phyloP scores from a whole-genome alignment of 1,284 basidiomycete genomes.

The Tranzscheliella williamsii region DNA sequence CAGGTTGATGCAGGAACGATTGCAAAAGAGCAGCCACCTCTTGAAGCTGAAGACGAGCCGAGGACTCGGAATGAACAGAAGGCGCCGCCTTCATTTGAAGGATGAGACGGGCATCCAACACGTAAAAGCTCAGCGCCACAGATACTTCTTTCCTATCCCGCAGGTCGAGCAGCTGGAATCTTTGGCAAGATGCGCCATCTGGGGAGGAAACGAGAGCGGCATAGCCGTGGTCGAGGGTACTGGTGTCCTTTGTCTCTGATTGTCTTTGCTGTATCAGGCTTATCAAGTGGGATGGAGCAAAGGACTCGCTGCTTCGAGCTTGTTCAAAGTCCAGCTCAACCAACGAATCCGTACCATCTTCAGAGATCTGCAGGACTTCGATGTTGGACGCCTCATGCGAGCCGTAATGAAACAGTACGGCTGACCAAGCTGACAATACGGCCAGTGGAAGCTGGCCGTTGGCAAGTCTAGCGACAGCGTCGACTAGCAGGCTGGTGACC shows the following conservation, averaged over 20 bases:
- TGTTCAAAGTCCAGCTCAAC: constrained; percentile 31
- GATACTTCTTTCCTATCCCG: constrained; percentile 5
- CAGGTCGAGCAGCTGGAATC: neutral
- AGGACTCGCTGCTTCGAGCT: constrained; percentile 6
- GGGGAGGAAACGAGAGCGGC: constrained; percentile 13
- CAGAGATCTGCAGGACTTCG: constrained; percentile 13
- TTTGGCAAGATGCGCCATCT: neutral
- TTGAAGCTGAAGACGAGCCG: constrained; percentile 37
- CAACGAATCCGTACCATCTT: constrained; percentile 5
- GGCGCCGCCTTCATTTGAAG: constrained; percentile 33
- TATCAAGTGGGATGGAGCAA: constrained; percentile 6
- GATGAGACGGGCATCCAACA: constrained; percentile 1
- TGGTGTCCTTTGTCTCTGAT: neutral
- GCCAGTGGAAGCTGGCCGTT: constrained; percentile 13
- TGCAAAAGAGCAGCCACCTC: constrained; percentile 35
- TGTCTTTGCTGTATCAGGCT: neutral
- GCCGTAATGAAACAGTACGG: constrained; percentile 32
- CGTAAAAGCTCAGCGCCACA: constrained; percentile 18
- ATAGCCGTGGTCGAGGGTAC: constrained; percentile 19
- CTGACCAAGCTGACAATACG: constrained; percentile 29
- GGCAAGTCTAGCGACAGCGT: constrained; percentile 3
- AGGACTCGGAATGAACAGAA: constrained; percentile 33
- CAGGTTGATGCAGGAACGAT: constrained; percentile 14
- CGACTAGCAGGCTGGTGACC: constrained; percentile 2
- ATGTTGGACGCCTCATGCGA: constrained; percentile 32